These are phyloP conservation scores for Pilasporangium apinafurcum DNA, from an alignment of 352 stramenopile species.

Conservation along the genomic window DNA sequence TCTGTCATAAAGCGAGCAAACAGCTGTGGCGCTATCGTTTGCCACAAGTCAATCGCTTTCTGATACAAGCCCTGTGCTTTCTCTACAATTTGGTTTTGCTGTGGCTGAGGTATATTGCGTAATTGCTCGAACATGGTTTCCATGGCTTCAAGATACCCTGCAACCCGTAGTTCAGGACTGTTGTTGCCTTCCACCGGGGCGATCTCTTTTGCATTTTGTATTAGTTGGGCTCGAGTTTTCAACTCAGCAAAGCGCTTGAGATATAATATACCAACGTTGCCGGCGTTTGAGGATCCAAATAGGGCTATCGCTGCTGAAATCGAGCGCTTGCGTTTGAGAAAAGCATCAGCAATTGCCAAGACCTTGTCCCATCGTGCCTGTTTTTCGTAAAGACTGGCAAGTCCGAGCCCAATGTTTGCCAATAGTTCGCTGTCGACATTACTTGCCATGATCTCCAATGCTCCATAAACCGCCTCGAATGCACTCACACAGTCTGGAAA, in stretches of 20 bases:
- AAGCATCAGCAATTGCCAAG: slow-evolving; percentile 30
- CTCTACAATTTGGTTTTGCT: slow-evolving; percentile 25
- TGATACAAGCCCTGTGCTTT: slow-evolving; percentile 49
- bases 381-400: slow-evolving; percentile 51
- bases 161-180: slow-evolving; percentile 29
- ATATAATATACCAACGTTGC: slow-evolving; percentile 16
- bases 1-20: slow-evolving; percentile 19
- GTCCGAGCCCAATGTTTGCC: slow-evolving; percentile 34
- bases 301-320: neutral
- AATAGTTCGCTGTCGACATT: slow-evolving; percentile 37
- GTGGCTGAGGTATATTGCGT: slow-evolving; percentile 4
- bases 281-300: neutral
- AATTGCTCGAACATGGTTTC: slow-evolving; percentile 19
- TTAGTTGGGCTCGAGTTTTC: slow-evolving; percentile 52
- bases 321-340: slow-evolving; percentile 45
- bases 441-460: slow-evolving; percentile 23
- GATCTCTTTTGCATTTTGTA: slow-evolving; percentile 69
- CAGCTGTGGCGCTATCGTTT: slow-evolving; percentile 21
- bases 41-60: slow-evolving; percentile 50
- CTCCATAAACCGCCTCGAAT: slow-evolving; percentile 47
- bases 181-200: slow-evolving; percentile 27
- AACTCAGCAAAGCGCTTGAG: slow-evolving; percentile 65
- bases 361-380: slow-evolving; percentile 38
- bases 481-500: slow-evolving; percentile 52
- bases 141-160: slow-evolving; percentile 48